These are phyloP conservation scores for Passalora sequoiae DNA, from an alignment of 2,329 filamentous ascomycete species.

Conservation along the genomic window DNA sequence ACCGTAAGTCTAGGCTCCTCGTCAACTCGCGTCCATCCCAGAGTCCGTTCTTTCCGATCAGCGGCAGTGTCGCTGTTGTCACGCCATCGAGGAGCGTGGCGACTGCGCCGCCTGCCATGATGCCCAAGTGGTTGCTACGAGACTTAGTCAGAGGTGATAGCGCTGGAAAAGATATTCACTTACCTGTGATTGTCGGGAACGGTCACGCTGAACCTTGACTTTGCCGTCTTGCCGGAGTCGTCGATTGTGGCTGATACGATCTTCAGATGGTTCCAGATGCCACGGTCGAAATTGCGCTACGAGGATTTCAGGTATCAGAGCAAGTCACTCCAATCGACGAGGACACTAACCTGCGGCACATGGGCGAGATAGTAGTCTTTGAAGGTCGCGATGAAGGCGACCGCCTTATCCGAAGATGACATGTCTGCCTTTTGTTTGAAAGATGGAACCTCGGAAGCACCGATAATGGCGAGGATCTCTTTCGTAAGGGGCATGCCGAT, in stretches of 20 bases:
- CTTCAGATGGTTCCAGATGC: conserved; percentile 14
- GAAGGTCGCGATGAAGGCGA: conserved; percentile 13
- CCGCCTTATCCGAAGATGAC: conserved; percentile 1
- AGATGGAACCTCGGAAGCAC: background rate
- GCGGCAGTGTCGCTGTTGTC: conserved; percentile 13
- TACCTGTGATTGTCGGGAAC: no score
- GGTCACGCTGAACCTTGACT: conserved; percentile 12
- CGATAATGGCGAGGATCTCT: conserved; percentile 11
- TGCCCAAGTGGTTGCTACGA: conserved; percentile 17
- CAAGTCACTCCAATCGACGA: no score
- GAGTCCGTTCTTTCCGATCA: conserved; percentile 24
- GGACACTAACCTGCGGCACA: conserved; percentile 7
- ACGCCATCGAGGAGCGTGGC: conserved; percentile 19
- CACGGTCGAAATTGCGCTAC: conserved; percentile 21
- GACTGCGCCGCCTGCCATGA: conserved; percentile 18
- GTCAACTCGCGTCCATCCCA: conserved; percentile 39
- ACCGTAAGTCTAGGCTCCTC: conserved; percentile 41
- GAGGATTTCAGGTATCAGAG: no score
- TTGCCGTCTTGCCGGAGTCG: conserved; percentile 4
- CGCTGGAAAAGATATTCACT: no score
- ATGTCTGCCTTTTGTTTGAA: background rate
- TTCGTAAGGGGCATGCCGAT: conserved; percentile 3
- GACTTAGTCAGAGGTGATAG: background rate
- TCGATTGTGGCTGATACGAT: conserved; percentile 13
- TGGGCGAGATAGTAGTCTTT: conserved; percentile 11